These are phyloP conservation scores for Actinomortierella wolfii DNA, from an alignment of 371 early-diverging fungal species.

Conservation along the genomic window DNA sequence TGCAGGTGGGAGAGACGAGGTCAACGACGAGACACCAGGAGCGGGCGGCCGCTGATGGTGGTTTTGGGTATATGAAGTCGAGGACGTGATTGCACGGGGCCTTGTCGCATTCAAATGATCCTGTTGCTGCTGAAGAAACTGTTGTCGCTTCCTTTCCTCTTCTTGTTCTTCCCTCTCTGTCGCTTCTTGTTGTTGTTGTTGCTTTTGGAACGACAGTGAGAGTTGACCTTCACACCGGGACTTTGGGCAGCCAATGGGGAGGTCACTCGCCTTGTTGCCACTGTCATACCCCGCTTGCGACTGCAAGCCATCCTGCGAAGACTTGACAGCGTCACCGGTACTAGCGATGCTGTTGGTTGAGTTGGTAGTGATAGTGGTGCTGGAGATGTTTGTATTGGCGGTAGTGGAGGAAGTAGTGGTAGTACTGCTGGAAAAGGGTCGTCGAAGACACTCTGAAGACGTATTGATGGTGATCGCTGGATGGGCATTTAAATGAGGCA, in stretches of 20 bases:
- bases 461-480: not conserved
- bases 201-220: not conserved
- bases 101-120: too few relatives aligned
- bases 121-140: not conserved
- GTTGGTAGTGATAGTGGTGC: slow-evolving; percentile 33
- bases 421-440: not conserved
- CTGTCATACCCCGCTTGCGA: not conserved
- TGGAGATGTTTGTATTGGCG: not conserved
- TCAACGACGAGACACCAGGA: too few relatives aligned
- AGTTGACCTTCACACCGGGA: not conserved
- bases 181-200: not conserved
- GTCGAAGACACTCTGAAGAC: too few relatives aligned
- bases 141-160: not conserved
- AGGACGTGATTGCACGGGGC: too few relatives aligned
- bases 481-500: not conserved
- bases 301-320: not conserved
- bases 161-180: not conserved
- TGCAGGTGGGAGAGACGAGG: too few relatives aligned
- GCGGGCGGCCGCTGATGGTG: too few relatives aligned
- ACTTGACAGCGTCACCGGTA: too few relatives aligned
- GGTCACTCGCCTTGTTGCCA: slow-evolving; percentile 4
- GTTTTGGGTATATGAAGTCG: too few relatives aligned
- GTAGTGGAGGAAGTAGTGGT: slow-evolving; percentile 2
- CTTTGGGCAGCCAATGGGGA: not conserved
- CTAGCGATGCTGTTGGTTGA: slow-evolving; percentile 15